Conservation (phyloP, 2,329 filamentous ascomycete genomes). For the Phaeosphaeriaceae sp. region DNA sequence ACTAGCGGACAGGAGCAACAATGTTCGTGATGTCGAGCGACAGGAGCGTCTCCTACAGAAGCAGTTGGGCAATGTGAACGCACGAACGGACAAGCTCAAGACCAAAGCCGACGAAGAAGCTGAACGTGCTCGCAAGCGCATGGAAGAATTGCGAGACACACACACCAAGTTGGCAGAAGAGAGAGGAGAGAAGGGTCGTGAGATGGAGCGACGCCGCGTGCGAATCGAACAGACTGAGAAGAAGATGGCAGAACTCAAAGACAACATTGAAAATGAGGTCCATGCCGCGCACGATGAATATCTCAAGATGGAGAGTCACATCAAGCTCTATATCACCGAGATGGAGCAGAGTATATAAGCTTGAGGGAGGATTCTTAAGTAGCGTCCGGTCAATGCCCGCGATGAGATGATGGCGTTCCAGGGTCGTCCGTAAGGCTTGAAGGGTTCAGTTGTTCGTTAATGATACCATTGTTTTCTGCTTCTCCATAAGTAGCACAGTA, state of each 20-base stretch:
- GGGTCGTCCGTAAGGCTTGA: neutral
- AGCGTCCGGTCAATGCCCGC: neutral
- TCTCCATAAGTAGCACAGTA: neutral
- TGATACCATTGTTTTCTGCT: neutral
- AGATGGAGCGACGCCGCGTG: constrained; percentile 91
- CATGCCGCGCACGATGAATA: constrained; percentile 92
- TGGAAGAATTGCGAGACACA: constrained; percentile 84
- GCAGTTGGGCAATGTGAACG: constrained; percentile 84
- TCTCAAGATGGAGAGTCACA: constrained; percentile 95
- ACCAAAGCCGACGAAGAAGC: constrained; percentile 84
- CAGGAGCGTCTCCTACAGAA: constrained; percentile 83
- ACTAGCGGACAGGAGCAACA: constrained; percentile 85
- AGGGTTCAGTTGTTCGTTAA: neutral
- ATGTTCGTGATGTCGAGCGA: constrained; percentile 89
- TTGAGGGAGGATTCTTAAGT: neutral
- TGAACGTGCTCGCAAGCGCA: constrained; percentile 80
- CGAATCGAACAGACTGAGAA: constrained; percentile 98
- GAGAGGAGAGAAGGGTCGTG: constrained; percentile 82
- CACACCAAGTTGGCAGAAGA: constrained; percentile 86
- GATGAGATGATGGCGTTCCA: neutral
- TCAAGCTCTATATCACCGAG: constrained; percentile 96
- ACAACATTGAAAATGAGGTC: constrained; percentile 95
- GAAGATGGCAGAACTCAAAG: constrained; percentile 98
- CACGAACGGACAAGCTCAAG: constrained; percentile 84
- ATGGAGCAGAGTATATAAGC: constrained; percentile 72